Percentiles rank a stretch among this genome's conserved stretches.
phyloP scores from a whole-genome alignment of 495 filamentous ascomycete species.

The Penicillium odoratum region DNA sequence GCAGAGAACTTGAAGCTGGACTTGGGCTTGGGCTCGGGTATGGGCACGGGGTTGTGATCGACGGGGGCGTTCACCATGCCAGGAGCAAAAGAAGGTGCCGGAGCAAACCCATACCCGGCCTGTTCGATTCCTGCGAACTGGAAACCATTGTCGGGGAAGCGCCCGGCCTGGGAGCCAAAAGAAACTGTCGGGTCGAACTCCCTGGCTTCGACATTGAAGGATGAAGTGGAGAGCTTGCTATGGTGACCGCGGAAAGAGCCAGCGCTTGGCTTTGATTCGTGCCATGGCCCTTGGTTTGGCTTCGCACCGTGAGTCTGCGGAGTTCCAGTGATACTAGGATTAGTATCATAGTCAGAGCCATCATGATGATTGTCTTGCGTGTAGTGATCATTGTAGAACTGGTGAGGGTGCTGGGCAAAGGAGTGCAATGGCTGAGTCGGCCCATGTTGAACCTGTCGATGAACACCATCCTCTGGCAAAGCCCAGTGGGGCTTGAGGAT shows the following conservation, averaged over 20 bases:
- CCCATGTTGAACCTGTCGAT: constrained; percentile 21
- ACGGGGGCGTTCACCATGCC: constrained; percentile 21
- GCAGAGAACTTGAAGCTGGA: constrained; percentile 72
- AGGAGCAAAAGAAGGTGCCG: constrained; percentile 69
- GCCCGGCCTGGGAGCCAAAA: constrained; percentile 59
- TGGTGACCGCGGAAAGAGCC: constrained; percentile 51
- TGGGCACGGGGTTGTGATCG: constrained; percentile 13
- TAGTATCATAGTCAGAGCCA: constrained; percentile 71
- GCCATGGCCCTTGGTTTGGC: constrained; percentile 40
- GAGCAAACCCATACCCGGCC: constrained; percentile 56
- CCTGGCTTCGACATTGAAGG: constrained; percentile 81
- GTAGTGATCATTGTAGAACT: constrained; percentile 38
- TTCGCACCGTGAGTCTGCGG: constrained; percentile 44
- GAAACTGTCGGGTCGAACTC: constrained; percentile 76
- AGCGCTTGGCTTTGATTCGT: constrained; percentile 39
- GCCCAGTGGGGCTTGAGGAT: constrained; percentile 44
- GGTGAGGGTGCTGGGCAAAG: constrained; percentile 36
- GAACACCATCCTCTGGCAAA: constrained; percentile 28
- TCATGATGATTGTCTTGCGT: constrained; percentile 48
- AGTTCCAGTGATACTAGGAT: constrained; percentile 70
- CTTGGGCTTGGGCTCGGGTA: constrained; percentile 17
- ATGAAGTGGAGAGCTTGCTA: constrained; percentile 69
- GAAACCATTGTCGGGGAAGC: constrained; percentile 56
- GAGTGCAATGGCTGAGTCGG: constrained; percentile 17
- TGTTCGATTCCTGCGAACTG: constrained; percentile 45